Conservation (phyloP, 73 alveolate species). For the Blepharisma stoltei region DNA sequence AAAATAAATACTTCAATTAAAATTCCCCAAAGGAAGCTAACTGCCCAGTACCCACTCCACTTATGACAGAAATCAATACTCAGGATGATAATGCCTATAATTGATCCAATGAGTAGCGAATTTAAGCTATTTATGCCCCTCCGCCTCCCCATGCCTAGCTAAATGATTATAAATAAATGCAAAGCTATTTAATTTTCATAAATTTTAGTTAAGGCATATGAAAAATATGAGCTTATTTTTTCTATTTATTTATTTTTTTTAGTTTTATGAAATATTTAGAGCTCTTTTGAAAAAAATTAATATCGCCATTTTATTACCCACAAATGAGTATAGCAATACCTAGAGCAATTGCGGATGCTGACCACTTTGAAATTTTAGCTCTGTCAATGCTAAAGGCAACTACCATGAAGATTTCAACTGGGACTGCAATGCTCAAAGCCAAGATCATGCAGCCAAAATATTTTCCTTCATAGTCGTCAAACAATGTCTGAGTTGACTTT, state of each 20-base stretch:
- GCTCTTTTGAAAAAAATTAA: too few relatives aligned
- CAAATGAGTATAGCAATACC: not conserved
- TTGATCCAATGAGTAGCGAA: not conserved
- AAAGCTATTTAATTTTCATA: too few relatives aligned
- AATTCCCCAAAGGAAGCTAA: slow-evolving; percentile 4
- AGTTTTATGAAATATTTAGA: too few relatives aligned
- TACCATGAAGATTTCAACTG: not conserved
- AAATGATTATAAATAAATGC: too few relatives aligned
- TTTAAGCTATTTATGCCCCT: too few relatives aligned
- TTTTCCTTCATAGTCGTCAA: not conserved
- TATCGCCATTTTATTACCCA: too few relatives aligned
- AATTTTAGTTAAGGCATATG: too few relatives aligned
- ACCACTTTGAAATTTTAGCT: not conserved
- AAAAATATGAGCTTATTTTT: too few relatives aligned
- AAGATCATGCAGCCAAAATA: slow-evolving; percentile 13
- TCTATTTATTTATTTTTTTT: too few relatives aligned
- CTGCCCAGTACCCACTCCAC: slow-evolving; percentile 7
- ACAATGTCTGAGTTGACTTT: not conserved
- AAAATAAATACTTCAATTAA: not conserved
- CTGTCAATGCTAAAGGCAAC: not conserved
- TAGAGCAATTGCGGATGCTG: not conserved
- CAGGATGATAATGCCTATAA: not conserved
- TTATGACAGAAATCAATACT: not conserved
- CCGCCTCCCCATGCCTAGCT: too few relatives aligned
- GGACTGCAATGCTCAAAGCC: not conserved